These are phyloP conservation scores for Juncus effusus DNA, from an alignment of 176 grass and related monocot species.

Conservation along the genomic window DNA sequence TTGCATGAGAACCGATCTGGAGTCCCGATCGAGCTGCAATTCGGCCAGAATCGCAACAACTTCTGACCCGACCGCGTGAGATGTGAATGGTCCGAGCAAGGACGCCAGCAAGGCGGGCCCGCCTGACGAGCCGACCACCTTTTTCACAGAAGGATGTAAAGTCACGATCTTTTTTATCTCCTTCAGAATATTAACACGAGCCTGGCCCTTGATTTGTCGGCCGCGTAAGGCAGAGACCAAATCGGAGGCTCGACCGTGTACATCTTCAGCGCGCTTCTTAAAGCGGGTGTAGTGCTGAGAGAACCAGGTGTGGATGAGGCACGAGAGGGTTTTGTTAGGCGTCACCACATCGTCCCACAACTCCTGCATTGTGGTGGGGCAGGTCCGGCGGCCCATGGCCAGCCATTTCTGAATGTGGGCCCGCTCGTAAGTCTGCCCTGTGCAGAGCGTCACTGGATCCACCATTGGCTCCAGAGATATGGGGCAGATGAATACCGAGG, in stretches of 20 bases:
- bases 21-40: constrained; percentile 54
- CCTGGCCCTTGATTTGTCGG: constrained; percentile 76
- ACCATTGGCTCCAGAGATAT: constrained; percentile 98
- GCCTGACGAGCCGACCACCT: constrained; percentile 49
- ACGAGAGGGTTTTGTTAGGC: constrained; percentile 81
- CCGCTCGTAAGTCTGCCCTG: constrained; percentile 96
- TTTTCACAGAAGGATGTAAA: constrained; percentile 64
- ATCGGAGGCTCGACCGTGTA: constrained; percentile 75
- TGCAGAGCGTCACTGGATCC: constrained; percentile 99
- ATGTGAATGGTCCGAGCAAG: constrained; percentile 79
- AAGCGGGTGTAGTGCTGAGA: constrained; percentile 62
- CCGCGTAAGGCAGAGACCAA: constrained; percentile 60
- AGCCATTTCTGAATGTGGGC: constrained; percentile 82
- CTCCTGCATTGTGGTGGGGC: constrained; percentile 98
- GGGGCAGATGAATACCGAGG: constrained; percentile 92
- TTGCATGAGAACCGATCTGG: constrained; percentile 71
- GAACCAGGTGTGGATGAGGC: constrained; percentile 96
- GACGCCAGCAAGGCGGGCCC: constrained; percentile 56
- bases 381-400: constrained; percentile 78
- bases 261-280: constrained; percentile 93
- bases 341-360: constrained; percentile 87
- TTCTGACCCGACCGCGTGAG: constrained; percentile 82
- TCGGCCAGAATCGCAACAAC: constrained; percentile 69
- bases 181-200: constrained; percentile 59
- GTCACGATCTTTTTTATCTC: constrained; percentile 53